Percentiles rank a stretch among this genome's conserved stretches.
Conservation (phyloP, 805 yeast species). For the Starmerella sp. region DNA sequence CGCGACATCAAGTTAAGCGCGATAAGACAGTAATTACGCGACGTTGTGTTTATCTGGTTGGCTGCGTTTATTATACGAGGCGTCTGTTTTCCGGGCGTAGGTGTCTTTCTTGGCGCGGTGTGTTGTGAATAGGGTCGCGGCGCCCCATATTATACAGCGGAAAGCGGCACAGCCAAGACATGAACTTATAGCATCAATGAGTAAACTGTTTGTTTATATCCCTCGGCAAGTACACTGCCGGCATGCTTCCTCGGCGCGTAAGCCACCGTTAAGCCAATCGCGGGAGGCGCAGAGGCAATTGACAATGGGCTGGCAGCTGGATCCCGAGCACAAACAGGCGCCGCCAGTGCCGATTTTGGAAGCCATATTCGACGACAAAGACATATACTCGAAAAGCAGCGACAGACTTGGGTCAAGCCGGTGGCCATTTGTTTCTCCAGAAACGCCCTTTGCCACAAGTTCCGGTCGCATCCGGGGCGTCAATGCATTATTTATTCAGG, state of each 20-base stretch:
- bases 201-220: neutral
- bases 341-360: constrained; percentile 14
- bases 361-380: constrained; percentile 12
- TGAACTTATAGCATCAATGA: neutral
- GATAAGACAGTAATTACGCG: too few species aligned
- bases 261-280: neutral
- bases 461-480: constrained; percentile 12
- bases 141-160: too few species aligned
- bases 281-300: constrained; percentile 15
- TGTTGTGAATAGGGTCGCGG: too few species aligned
- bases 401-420: neutral
- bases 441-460: constrained; percentile 1
- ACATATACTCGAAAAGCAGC: constrained; percentile 1
- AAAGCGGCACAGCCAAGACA: too few species aligned
- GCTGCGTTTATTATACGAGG: too few species aligned
- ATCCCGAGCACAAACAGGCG: constrained; percentile 7
- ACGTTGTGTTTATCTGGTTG: too few species aligned
- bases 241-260: neutral
- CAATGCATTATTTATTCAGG: constrained; percentile 1
- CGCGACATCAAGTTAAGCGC: too few species aligned
- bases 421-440: constrained; percentile 11
- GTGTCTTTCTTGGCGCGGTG: too few species aligned
- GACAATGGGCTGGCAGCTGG: constrained; percentile 13
- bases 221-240: neutral
- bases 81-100: too few species aligned